Base-by-base conservation (phyloP, 441 rosid genomes). In the Theobroma grandiflorum region DNA sequence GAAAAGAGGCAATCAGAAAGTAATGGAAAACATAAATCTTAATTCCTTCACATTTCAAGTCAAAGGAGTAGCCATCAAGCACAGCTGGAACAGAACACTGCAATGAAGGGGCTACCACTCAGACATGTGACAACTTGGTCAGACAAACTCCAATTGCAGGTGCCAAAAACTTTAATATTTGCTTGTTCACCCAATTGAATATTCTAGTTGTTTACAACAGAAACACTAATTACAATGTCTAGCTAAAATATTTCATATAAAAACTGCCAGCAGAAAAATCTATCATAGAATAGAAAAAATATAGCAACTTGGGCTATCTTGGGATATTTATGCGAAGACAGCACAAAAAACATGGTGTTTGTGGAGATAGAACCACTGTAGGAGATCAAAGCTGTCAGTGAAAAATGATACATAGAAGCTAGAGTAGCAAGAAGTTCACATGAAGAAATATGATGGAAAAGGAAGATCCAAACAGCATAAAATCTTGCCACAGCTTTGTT, bases 391-490 rank as follows among this genome's bases (percentile, higher is more conserved):
- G 55, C 26, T 55, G 62, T 72, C 18, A 33, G 50, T 26, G 26
- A 22, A 50, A 50, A 71, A 31, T 31, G 10, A 16, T 18, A 9
- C 26, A 18, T 35, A 35, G 45, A 52, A 4, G 63, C 58, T 18
- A 26, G 62, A 52, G 35, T 14, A 49, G 3, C 5, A 0, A 49
- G n/a, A 49, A 12, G 12, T 9, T 20, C 18, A 72, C 18, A 70
- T 26, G 31, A 72, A 35, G 63, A 72, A 53, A 50, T 18, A 33
- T 31, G 67, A 33, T 11, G 37, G 7, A 3, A 26, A 62, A 35
- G 40, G n/a, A 52, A n/a, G 63, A 72, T 72, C 61, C 33, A 50
- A 72, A 72, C 12, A 20, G 47, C 47, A 53, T 3, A 55, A 72
- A 52, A 53, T 53, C 63, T 4, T 31, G 16, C 47, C 31, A 52